These are phyloP conservation scores for Phlyctochytrium bullatum DNA, from an alignment of 192 early-diverging fungal genomes.

Conservation along the genomic window DNA sequence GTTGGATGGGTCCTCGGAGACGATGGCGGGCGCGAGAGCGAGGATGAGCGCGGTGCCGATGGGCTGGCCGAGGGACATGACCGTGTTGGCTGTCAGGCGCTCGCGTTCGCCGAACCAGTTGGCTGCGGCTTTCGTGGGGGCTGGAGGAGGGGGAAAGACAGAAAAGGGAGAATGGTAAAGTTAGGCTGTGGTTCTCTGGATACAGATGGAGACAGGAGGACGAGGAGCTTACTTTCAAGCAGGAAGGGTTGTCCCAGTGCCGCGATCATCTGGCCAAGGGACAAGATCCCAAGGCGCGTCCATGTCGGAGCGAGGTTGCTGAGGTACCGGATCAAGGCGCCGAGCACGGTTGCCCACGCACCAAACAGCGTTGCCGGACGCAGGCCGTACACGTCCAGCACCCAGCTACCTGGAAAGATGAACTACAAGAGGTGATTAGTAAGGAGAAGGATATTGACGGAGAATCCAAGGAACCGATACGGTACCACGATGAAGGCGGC, in stretches of 20 bases:
- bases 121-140: slow-evolving; percentile 22
- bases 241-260: slow-evolving; percentile 19
- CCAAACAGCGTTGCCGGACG: slow-evolving; percentile 4
- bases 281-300: neutral
- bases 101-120: slow-evolving; percentile 30
- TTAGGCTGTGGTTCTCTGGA: no score
- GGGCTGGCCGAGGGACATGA: slow-evolving; percentile 19
- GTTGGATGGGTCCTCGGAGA: slow-evolving; percentile 8
- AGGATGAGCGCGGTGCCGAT: slow-evolving; percentile 13
- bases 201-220: no score
- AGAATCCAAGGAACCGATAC: neutral
- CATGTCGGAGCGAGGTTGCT: neutral
- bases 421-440: neutral
- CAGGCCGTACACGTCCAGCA: slow-evolving; percentile 14
- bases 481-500: slow-evolving; percentile 2
- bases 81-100: slow-evolving; percentile 31
- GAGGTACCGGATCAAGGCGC: slow-evolving; percentile 18
- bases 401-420: neutral
- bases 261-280: slow-evolving; percentile 6
- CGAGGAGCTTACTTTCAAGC: slow-evolving; percentile 11
- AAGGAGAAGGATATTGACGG: neutral
- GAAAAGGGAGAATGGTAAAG: no score
- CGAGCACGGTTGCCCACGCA: slow-evolving; percentile 5
- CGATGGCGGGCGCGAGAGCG: slow-evolving; percentile 14
- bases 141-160: neutral